These are phyloP conservation scores for Phlebopus sp. DNA, from an alignment of 1,284 basidiomycete species.

Conservation along the genomic window DNA sequence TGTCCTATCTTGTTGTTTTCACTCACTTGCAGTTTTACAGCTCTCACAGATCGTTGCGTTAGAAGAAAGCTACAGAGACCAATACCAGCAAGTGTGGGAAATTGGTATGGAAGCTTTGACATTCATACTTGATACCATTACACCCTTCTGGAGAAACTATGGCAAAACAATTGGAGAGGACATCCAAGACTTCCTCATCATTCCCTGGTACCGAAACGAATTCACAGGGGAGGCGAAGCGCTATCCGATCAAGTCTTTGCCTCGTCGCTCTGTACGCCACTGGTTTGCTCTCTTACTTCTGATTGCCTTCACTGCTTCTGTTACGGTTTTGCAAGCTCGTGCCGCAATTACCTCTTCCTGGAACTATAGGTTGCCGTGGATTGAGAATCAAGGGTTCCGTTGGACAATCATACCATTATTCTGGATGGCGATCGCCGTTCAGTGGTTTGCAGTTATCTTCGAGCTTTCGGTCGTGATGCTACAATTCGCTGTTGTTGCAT, in stretches of 20 bases:
- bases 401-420: slow-evolving; percentile 61
- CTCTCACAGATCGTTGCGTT: slow-evolving; percentile 63
- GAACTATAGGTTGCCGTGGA: slow-evolving; percentile 52
- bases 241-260: slow-evolving; percentile 56
- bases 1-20: neutral
- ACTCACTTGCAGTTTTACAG: slow-evolving; percentile 33
- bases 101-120: slow-evolving; percentile 72
- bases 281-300: slow-evolving; percentile 61
- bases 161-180: slow-evolving; percentile 75
- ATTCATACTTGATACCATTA: slow-evolving; percentile 66
- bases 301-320: slow-evolving; percentile 40
- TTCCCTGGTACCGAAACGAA: slow-evolving; percentile 76
- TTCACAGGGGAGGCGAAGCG: slow-evolving; percentile 72
- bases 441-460: slow-evolving; percentile 58
- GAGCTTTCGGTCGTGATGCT: slow-evolving; percentile 54
- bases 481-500: slow-evolving; percentile 53
- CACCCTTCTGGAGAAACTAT: slow-evolving; percentile 75
- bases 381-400: slow-evolving; percentile 55
- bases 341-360: slow-evolving; percentile 49
- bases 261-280: slow-evolving; percentile 61
- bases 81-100: slow-evolving; percentile 75
- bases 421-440: slow-evolving; percentile 53
- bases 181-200: slow-evolving; percentile 72
- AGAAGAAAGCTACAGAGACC: slow-evolving; percentile 72
- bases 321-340: slow-evolving; percentile 52